Base-by-base conservation (phyloP, 2,329 filamentous ascomycete genomes). In the Neonectria ditissima region DNA sequence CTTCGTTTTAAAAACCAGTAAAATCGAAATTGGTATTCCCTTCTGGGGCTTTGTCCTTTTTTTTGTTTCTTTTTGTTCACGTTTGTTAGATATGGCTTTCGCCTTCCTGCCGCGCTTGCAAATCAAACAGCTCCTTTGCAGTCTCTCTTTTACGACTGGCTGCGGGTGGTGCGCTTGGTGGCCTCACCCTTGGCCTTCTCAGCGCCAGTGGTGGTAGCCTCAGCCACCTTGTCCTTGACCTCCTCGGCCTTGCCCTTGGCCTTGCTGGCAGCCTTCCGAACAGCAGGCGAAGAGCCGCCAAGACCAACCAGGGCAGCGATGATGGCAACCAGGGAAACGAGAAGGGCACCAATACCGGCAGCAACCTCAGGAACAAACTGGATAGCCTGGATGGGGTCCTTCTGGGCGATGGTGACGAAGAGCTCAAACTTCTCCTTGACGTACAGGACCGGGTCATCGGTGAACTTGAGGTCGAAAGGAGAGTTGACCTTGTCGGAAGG, bases 311-410 rank as follows among this genome's bases (percentile, higher is more conserved):
- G 81, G 72, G 88, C 86, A 67, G 92, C 81, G 68, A 97, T 80
- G 68, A 97, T 74, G 70, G 91, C 88, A 65, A 97, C 78, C 70
- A 96, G 76, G 52, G 91, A 89, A 60, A 93, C 82, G 48, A 90
- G 78, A 68, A 94, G 79, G 70, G 90, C 92, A 76, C 84, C 91
- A 75, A 97, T 83, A 75, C 89, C 92, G 76, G 89, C 94, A 68
- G 94, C 93, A 73, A 97, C 91, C 83, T 97, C 96, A 70, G 96
- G 96, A 69, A 97, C 92, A 74, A 93, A 92, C 83, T 93, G 92
- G 82, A 94, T 83, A 56, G 94, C 94, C 82, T 94, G 86, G 70
- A 97, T 74, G 62, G 94, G 94, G 81, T 97, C 91, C 74, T 89
- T 87, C 85, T 93, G 88, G 78, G 83, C 92, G 75, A 98, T 90